Evolutionary conservation across 1,284 basidiomycete species (phyloP), one percentile per base, ranked within the genome.

Genomic region (Athelia psychrophila): DNA sequence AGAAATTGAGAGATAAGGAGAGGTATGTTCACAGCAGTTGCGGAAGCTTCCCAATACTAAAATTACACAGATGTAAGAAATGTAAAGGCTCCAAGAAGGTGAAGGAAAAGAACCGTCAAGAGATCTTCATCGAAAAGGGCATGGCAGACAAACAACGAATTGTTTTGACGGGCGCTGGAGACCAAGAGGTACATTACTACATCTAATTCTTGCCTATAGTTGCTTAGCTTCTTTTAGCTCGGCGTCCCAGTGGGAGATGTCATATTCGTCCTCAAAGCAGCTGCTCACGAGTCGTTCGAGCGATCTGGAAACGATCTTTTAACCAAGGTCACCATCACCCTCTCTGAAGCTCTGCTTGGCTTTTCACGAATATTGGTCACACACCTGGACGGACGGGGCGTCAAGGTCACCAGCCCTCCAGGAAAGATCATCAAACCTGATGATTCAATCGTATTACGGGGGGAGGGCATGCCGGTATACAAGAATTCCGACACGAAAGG

Each of bases 321-420:
- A 33, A 83, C 89, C 1, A 85, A 79, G 30, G 83, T 92, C 49
- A 83, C 81, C 36, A 86, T 98, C 54, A 93, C 91, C 1, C 76
- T 97, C n/a, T 95, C 93, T 5, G 95, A 98, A 70, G 90, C 94
- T 2, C 78, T 98, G 10, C 79, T 95, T 45, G 94, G 94, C 16
- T 94, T 98, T 70, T 88, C 86, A 50, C 84, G 94, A 19, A 86
- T 96, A 56, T 72, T 95, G 18, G 72, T 97, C 51, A 90, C 86
- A 13, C 94, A 98, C 67, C 78, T 98, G 23, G 94, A 98, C 65
- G 93, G 93, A 2, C 83, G 92, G 15, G 93, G 93, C 5, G 78
- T 97, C 50, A 83, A 84, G 45, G 81, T 95, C 15, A 72, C 80
- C 1, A 87, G 82, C 55, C 86, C 86, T 9, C 75, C 81, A 2